Conservation (phyloP, 306 rosid genomes). For the Rubus parviflorus region DNA sequence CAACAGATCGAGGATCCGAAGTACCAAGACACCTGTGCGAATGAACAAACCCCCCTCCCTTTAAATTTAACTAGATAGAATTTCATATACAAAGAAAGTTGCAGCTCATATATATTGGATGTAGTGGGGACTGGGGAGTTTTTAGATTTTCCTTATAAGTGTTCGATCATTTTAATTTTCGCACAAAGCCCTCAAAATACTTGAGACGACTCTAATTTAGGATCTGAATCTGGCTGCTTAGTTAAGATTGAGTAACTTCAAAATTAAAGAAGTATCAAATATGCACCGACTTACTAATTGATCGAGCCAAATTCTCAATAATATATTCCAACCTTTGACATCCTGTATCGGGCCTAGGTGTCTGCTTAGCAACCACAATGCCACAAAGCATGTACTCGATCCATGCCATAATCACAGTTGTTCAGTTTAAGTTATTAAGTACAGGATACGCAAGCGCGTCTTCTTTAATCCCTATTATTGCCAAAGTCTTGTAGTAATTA, state of each 20-base stretch:
- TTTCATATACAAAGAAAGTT: no score
- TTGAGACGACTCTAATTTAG: no score
- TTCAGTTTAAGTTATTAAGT: neutral
- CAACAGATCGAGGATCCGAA: neutral
- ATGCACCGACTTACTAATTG: neutral
- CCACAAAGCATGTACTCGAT: neutral
- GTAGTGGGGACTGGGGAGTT: no score
- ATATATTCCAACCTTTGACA: conserved; percentile 31
- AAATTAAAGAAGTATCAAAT: neutral
- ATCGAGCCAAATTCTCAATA: conserved; percentile 13
- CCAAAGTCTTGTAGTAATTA: no score
- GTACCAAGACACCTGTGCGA: neutral
- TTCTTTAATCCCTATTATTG: neutral
- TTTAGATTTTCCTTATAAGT: no score
- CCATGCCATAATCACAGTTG: conserved; percentile 11
- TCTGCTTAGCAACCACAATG: conserved; percentile 25
- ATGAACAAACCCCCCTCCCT: no score
- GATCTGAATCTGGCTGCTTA: no score
- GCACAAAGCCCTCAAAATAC: neutral
- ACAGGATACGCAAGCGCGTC: neutral
- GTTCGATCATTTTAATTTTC: no score
- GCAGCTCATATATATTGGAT: no score
- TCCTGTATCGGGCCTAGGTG: conserved; percentile 37
- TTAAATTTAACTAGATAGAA: no score
- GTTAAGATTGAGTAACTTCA: neutral